phyloP scores from a whole-genome alignment of 2,329 filamentous ascomycete species.

The Phaeosphaeria sp. region DNA sequence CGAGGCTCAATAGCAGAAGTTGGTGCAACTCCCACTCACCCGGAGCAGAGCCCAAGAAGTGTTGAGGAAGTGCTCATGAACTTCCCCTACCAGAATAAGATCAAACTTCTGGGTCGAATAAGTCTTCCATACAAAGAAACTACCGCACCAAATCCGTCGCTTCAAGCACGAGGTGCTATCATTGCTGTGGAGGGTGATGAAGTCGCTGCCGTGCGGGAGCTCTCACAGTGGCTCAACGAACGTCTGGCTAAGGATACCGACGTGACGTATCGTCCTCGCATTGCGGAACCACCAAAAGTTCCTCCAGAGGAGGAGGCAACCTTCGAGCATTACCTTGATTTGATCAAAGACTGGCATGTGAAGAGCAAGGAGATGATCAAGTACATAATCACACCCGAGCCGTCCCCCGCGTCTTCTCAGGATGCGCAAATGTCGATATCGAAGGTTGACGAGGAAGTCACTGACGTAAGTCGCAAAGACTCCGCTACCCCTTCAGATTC shows the following conservation, averaged over 20 bases:
- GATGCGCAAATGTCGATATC: slow-evolving; percentile 7
- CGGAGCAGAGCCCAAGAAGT: slow-evolving; percentile 53
- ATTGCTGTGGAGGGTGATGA: slow-evolving; percentile 83
- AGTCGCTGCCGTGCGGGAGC: slow-evolving; percentile 65
- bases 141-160: slow-evolving; percentile 30
- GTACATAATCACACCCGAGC: slow-evolving; percentile 55
- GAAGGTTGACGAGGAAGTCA: slow-evolving; percentile 7
- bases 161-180: slow-evolving; percentile 71
- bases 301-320: slow-evolving; percentile 48
- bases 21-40: slow-evolving; percentile 19
- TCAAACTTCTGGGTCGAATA: slow-evolving; percentile 77
- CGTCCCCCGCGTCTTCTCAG: slow-evolving; percentile 3
- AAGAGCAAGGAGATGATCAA: slow-evolving; percentile 74
- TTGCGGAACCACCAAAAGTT: slow-evolving; percentile 57
- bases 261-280: slow-evolving; percentile 51
- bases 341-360: slow-evolving; percentile 76
- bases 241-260: slow-evolving; percentile 60
- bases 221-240: slow-evolving; percentile 69
- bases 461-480: slow-evolving; percentile 18
- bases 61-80: slow-evolving; percentile 76
- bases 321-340: slow-evolving; percentile 66
- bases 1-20: slow-evolving; percentile 20
- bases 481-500: slow-evolving; percentile 21
- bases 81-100: slow-evolving; percentile 76
- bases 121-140: slow-evolving; percentile 66